phyloP scores from a whole-genome alignment of 2,329 filamentous ascomycete species.

The Ophiobolus disseminans region DNA sequence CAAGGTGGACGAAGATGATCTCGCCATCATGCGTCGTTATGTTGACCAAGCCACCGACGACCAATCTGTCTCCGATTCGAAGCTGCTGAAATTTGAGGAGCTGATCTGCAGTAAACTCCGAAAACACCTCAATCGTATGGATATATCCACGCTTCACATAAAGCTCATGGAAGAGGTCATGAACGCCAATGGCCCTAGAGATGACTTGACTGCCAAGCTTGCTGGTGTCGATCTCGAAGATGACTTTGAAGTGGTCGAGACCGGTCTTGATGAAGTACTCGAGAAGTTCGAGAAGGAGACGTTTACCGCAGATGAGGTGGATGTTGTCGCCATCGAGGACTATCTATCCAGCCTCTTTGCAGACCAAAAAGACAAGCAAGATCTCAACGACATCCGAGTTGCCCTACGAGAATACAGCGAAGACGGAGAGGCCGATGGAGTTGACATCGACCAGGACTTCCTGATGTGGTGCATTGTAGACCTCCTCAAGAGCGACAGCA shows the following conservation, averaged over 20 bases:
- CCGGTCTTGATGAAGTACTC: conserved; percentile 62
- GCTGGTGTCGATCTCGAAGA: conserved; percentile 37
- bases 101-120: conserved; percentile 57
- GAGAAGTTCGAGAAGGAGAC: conserved; percentile 41
- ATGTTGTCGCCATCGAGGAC: conserved; percentile 24
- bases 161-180: conserved; percentile 53
- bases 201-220: conserved; percentile 14
- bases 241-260: conserved; percentile 58
- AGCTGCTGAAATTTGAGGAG: conserved; percentile 57
- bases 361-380: neutral
- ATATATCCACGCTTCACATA: conserved; percentile 64
- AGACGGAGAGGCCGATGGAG: conserved; percentile 14
- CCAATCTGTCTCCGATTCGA: conserved; percentile 57
- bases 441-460: conserved; percentile 50
- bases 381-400: conserved; percentile 17
- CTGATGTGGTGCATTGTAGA: conserved; percentile 58
- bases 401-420: conserved; percentile 22
- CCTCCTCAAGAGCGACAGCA: conserved; percentile 57
- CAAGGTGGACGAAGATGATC: conserved; percentile 42
- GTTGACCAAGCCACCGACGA: conserved; percentile 63
- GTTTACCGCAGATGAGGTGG: conserved; percentile 21
- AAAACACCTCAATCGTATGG: conserved; percentile 61
- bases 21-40: conserved; percentile 58
- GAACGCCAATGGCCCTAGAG: conserved; percentile 38
- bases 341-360: conserved; percentile 29